Conservation (phyloP, 179 eudicot species). For the Corrigiola litoralis region DNA sequence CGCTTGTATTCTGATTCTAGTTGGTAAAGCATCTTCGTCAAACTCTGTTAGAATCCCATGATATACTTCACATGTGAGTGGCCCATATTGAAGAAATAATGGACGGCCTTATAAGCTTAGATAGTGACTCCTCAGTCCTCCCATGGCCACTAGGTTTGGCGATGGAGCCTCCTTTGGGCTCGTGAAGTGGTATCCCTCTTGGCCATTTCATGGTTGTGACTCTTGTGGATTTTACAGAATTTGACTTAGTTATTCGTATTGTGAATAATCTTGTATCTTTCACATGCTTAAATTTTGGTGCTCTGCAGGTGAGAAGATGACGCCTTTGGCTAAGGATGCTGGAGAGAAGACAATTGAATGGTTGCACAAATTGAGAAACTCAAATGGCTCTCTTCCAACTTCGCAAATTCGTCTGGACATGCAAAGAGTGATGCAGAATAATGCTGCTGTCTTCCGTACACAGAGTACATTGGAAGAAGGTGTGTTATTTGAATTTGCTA, state of each 20-base stretch:
- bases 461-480: constrained; percentile 96
- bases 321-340: constrained; percentile 74
- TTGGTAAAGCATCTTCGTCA: too few species aligned
- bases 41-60: too few species aligned
- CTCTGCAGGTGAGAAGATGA: constrained; percentile 75
- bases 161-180: too few species aligned
- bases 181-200: too few species aligned
- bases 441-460: constrained; percentile 97
- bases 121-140: too few species aligned
- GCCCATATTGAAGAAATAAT: too few species aligned
- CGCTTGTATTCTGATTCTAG: neutral
- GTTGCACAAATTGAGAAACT: constrained; percentile 85
- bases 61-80: too few species aligned
- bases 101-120: too few species aligned
- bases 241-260: neutral
- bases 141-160: too few species aligned
- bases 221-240: too few species aligned
- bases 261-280: neutral
- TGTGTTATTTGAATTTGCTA: constrained; percentile 22
- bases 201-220: too few species aligned
- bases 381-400: constrained; percentile 85
- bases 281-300: constrained; percentile 7
- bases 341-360: constrained; percentile 91
- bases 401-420: constrained; percentile 83
- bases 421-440: constrained; percentile 96